phyloP scores from a whole-genome alignment of 306 rosid species.

The Trifolium fragiferum region DNA sequence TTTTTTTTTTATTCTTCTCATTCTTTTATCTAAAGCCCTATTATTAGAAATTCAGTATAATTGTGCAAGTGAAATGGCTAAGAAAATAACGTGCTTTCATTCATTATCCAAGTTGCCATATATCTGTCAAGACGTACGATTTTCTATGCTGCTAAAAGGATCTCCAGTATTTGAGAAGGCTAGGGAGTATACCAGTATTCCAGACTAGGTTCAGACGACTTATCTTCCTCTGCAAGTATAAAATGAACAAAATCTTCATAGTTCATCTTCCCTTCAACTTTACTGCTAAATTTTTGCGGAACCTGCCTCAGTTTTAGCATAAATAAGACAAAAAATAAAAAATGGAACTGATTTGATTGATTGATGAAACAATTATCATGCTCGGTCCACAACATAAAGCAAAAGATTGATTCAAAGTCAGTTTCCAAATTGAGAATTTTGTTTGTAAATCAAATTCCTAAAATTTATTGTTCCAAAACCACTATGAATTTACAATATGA shows the following conservation, averaged over 20 bases:
- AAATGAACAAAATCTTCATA: constrained; percentile 99
- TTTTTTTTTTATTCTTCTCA: background rate
- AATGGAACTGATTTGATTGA: background rate
- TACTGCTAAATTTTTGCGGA: constrained; percentile 85
- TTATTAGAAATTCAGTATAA: constrained; percentile 1
- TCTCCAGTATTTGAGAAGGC: constrained; percentile 37
- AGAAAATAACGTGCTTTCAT: constrained; percentile 39
- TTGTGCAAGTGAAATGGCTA: constrained; percentile 6
- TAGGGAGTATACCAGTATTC: constrained; percentile 82
- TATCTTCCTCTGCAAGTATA: constrained; percentile 97
- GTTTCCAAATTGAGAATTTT: constrained; percentile 19
- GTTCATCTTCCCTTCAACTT: constrained; percentile 96
- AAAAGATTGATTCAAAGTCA: constrained; percentile 16
- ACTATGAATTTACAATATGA: constrained; percentile 19
- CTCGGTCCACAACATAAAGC: background rate
- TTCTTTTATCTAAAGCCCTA: background rate
- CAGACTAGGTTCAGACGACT: constrained; percentile 94
- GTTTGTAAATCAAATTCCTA: constrained; percentile 27
- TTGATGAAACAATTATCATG: constrained; percentile 13
- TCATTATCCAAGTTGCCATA: constrained; percentile 30
- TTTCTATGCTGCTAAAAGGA: constrained; percentile 32
- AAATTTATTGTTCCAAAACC: constrained; percentile 13
- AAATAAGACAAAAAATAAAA: constrained; percentile 10
- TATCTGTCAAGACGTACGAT: constrained; percentile 30
- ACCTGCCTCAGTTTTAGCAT: constrained; percentile 57